phyloP scores from a whole-genome alignment of 2,329 filamentous ascomycete genomes.

The Sclerotinia minor region DNA sequence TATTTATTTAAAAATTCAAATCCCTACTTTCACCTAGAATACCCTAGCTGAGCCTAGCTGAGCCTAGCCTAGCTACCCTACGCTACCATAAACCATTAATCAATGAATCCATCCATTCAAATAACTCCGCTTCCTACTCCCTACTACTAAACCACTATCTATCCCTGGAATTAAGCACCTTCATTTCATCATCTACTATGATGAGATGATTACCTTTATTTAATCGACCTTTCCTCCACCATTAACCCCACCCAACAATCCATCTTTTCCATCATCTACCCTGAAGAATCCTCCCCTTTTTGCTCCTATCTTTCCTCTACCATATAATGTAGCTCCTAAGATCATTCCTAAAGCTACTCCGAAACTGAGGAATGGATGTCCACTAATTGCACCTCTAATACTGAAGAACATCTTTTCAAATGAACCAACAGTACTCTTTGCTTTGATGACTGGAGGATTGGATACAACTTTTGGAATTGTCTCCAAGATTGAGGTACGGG shows the following conservation, averaged over 20 bases:
- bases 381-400: conserved; percentile 57
- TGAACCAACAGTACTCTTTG: conserved; percentile 74
- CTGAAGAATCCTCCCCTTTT: conserved; percentile 60
- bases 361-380: conserved; percentile 60
- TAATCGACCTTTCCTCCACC: conserved; percentile 54
- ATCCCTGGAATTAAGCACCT: conserved; percentile 9
- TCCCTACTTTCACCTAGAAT: conserved; percentile 4
- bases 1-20: neutral
- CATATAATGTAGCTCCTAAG: conserved; percentile 54
- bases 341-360: conserved; percentile 59
- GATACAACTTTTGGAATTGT: conserved; percentile 51
- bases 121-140: neutral
- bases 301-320: conserved; percentile 54
- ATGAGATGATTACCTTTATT: neutral
- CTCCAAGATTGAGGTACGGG: conserved; percentile 53
- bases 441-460: conserved; percentile 62
- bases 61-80: conserved; percentile 27
- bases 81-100: conserved; percentile 16
- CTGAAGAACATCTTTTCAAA: conserved; percentile 72
- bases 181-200: neutral
- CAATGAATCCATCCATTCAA: conserved; percentile 19
- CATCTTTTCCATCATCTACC: conserved; percentile 63
- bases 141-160: neutral
- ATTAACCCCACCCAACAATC: conserved; percentile 56
- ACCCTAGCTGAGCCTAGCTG: no score